Evolutionary conservation across 805 yeast genomes (phyloP).

Genomic region (Hanseniaspora guilliermondii): DNA sequence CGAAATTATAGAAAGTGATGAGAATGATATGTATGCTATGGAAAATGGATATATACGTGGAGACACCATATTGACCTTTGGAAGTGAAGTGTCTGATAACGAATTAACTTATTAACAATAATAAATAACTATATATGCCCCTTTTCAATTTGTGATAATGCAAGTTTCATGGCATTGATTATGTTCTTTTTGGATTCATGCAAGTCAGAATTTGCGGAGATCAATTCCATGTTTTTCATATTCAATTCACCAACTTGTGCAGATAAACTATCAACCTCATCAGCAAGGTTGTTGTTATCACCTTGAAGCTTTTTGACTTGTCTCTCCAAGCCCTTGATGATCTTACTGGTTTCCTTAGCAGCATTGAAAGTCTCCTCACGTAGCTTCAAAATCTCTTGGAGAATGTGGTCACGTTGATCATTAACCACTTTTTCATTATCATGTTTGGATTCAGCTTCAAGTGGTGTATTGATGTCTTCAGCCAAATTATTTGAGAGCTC

Average conservation of each 20-base stretch:
- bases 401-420: not conserved
- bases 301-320: not conserved
- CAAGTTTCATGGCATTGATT: conserved; percentile 4
- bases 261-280: not conserved
- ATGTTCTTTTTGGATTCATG: conserved; percentile 4
- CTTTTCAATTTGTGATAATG: conserved; percentile 11
- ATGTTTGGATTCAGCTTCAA: not conserved
- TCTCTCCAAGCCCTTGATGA: not conserved
- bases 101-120: not conserved
- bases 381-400: conserved; percentile 5
- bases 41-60: not conserved
- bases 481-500: not conserved
- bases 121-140: not conserved
- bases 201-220: not conserved
- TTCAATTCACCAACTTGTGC: conserved; percentile 6
- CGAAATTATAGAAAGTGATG: not conserved
- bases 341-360: conserved; percentile 6
- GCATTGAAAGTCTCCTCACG: conserved; percentile 8
- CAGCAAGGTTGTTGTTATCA: not conserved
- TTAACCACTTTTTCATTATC: not conserved
- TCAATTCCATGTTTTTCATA: conserved; percentile 8
- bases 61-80: not conserved
- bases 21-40: not conserved
- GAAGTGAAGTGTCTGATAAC: not conserved
- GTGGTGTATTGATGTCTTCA: not conserved